Evolutionary conservation across 306 rosid species (phyloP).

Genomic region (Astragalus glycyphyllos): DNA sequence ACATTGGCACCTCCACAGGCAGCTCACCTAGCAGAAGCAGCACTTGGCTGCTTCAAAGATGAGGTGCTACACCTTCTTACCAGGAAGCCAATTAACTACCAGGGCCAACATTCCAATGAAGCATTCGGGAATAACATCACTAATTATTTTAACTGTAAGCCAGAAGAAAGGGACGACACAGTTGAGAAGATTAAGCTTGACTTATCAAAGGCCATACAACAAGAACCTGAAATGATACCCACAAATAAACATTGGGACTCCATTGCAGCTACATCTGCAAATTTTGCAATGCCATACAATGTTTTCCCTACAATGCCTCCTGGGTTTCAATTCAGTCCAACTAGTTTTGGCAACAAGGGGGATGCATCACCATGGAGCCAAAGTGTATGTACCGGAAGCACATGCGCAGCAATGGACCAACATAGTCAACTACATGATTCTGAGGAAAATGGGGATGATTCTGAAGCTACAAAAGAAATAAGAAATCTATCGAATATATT

Average conservation of each 20-base stretch:
- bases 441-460: slow-evolving; percentile 65
- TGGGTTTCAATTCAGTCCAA: slow-evolving; percentile 61
- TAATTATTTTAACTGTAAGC: slow-evolving; percentile 54
- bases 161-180: slow-evolving; percentile 58
- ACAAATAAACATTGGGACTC: slow-evolving; percentile 71
- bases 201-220: slow-evolving; percentile 73
- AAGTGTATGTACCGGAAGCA: slow-evolving; percentile 82
- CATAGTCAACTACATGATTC: slow-evolving; percentile 62
- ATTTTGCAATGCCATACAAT: slow-evolving; percentile 60
- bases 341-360: slow-evolving; percentile 63
- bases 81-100: slow-evolving; percentile 67
- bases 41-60: slow-evolving; percentile 87
- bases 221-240: slow-evolving; percentile 64
- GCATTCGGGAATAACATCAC: slow-evolving; percentile 46
- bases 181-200: slow-evolving; percentile 77
- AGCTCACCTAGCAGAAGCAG: slow-evolving; percentile 72
- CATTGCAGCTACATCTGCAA: slow-evolving; percentile 52
- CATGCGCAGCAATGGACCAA: slow-evolving; percentile 75
- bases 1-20: slow-evolving; percentile 82
- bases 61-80: slow-evolving; percentile 56
- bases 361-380: slow-evolving; percentile 86
- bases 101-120: slow-evolving; percentile 61
- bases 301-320: slow-evolving; percentile 64
- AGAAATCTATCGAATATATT: slow-evolving; percentile 73
- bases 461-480: slow-evolving; percentile 63